phyloP scores from a whole-genome alignment of 345 rosid species.

The Angophora floribunda region DNA sequence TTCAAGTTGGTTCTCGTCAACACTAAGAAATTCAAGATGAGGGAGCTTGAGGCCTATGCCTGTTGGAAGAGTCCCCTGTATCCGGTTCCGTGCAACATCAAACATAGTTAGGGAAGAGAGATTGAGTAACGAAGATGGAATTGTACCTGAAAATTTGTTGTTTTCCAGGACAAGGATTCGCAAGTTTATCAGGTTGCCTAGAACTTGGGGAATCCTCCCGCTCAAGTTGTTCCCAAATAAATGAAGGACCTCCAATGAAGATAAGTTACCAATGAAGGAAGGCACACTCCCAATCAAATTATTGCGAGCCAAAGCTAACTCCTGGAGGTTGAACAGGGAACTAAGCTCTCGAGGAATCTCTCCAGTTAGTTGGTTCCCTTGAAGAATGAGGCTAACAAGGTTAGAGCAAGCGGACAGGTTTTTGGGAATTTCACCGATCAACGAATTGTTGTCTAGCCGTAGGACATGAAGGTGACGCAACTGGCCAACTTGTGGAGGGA shows the following conservation, averaged over 20 bases:
- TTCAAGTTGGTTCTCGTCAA: fast-evolving
- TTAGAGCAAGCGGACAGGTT: background rate
- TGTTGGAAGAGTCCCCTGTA: fast-evolving
- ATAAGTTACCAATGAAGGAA: background rate
- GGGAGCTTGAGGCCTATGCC: background rate
- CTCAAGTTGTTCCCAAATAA: fast-evolving
- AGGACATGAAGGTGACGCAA: fast-evolving
- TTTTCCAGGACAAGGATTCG: fast-evolving
- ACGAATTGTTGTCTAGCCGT: fast-evolving
- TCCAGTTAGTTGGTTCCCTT: fast-evolving
- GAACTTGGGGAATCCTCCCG: fast-evolving
- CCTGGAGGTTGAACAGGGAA: fast-evolving
- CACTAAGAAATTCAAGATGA: fast-evolving
- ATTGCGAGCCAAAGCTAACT: fast-evolving
- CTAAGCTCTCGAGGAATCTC: fast-evolving
- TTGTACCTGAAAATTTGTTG: background rate
- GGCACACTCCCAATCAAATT: background rate
- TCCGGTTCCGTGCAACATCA: fast-evolving
- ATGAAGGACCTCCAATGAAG: fast-evolving
- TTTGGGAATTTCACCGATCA: background rate
- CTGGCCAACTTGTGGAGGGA: background rate
- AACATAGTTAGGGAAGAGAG: fast-evolving
- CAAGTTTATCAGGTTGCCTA: background rate
- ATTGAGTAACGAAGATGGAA: background rate
- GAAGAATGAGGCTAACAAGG: fast-evolving